Conservation (phyloP, 768 basidiomycete species). For the Leccinum aurantiacum region DNA sequence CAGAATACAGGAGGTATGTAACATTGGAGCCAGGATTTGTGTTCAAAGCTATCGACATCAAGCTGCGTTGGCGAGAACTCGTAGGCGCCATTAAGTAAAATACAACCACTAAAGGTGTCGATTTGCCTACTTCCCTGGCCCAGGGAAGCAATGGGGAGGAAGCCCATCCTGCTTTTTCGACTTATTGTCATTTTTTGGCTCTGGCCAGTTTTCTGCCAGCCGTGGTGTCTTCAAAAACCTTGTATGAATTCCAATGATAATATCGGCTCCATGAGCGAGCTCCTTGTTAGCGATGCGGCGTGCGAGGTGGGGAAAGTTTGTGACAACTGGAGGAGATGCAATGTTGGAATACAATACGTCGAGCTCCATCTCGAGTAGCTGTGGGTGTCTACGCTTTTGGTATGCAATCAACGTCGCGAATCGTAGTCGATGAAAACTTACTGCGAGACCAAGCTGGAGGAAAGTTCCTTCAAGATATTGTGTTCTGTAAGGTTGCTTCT, state of each 20-base stretch:
- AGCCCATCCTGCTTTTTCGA: not conserved
- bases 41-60: too few species aligned
- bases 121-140: not conserved
- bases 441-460: not conserved
- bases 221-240: not conserved
- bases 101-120: too few species aligned
- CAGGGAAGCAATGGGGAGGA: not conserved
- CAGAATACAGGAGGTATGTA: not conserved
- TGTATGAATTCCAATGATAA: not conserved
- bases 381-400: not conserved
- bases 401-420: not conserved
- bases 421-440: not conserved
- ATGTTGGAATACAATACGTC: not conserved
- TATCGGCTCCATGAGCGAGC: not conserved
- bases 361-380: not conserved
- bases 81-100: too few species aligned
- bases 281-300: not conserved
- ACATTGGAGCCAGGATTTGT: too few species aligned
- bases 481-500: not conserved
- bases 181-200: not conserved
- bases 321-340: not conserved
- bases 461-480: not conserved
- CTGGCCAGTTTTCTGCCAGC: not conserved
- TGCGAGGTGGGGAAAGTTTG: not conserved
- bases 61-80: too few species aligned